These are phyloP conservation scores for Rhododendron kiyosumense DNA, from an alignment of 148 eudicot genomes.

Conservation along the genomic window DNA sequence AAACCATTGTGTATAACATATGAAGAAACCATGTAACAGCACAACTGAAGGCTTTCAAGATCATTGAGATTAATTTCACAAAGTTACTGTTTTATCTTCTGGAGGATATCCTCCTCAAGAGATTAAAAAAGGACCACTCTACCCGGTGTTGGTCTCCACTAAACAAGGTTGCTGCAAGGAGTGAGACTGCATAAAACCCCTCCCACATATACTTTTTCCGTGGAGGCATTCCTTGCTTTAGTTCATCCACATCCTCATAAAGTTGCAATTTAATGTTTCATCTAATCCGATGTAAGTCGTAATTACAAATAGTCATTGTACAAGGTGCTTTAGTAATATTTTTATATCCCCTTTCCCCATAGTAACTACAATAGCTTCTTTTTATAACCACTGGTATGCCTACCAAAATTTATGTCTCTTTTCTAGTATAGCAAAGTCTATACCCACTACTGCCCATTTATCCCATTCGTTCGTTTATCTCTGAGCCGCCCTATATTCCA, in stretches of 20 bases:
- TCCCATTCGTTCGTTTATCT: background rate
- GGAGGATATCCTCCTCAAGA: background rate
- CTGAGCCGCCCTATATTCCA: background rate
- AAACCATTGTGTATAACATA: background rate
- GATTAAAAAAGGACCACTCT: background rate
- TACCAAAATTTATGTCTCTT: background rate
- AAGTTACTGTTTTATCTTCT: background rate
- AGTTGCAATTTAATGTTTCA: background rate
- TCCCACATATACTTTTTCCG: background rate
- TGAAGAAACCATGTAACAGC: background rate
- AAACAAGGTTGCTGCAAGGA: background rate
- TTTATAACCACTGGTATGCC: background rate
- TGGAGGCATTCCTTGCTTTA: background rate
- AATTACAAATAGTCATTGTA: background rate
- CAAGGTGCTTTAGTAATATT: background rate
- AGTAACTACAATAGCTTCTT: background rate
- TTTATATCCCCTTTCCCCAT: background rate
- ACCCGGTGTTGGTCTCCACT: background rate
- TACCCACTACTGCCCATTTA: background rate
- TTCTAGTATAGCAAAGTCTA: background rate
- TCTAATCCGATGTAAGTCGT: background rate
- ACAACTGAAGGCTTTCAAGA: background rate
- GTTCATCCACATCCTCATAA: background rate
- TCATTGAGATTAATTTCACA: background rate
- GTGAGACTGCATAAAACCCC: background rate